phyloP scores from a whole-genome alignment of 495 filamentous ascomycete species.

The Poronia punctata region DNA sequence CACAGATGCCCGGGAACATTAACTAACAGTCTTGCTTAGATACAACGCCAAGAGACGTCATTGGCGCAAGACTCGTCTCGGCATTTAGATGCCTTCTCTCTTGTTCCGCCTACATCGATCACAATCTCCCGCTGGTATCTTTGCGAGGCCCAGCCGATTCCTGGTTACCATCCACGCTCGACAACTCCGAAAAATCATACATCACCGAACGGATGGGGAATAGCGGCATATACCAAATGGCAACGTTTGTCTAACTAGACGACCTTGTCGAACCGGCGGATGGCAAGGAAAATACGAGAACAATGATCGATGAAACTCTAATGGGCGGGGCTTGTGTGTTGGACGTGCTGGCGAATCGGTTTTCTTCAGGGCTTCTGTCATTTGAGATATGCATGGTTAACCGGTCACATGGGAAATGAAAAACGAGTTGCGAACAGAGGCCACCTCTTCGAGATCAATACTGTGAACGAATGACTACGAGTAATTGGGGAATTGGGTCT shows the following conservation, averaged over 20 bases:
- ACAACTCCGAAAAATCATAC: too few species aligned
- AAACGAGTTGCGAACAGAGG: slow-evolving; percentile 19
- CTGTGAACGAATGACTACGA: too few species aligned
- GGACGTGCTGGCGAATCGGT: slow-evolving; percentile 18
- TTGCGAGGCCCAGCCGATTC: slow-evolving; percentile 10
- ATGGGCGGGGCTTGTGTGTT: slow-evolving; percentile 12
- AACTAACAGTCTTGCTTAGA: slow-evolving; percentile 41
- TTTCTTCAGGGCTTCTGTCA: slow-evolving; percentile 20
- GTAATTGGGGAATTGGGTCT: too few species aligned
- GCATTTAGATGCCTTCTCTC: slow-evolving; percentile 62
- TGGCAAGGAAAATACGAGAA: slow-evolving; percentile 4
- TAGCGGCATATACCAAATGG: not conserved
- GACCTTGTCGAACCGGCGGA: slow-evolving; percentile 11
- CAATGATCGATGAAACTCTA: slow-evolving; percentile 7
- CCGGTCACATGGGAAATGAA: slow-evolving; percentile 27
- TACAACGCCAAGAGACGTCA: slow-evolving; percentile 99
- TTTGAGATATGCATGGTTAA: slow-evolving; percentile 25
- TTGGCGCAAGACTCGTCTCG: slow-evolving; percentile 99
- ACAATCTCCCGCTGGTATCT: slow-evolving; percentile 2
- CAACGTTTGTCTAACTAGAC: slow-evolving; percentile 3
- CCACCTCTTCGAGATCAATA: not conserved
- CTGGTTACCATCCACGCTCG: slow-evolving; percentile 10
- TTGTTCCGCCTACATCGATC: slow-evolving; percentile 25
- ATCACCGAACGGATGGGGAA: not conserved
- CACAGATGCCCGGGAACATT: too few species aligned